These are phyloP conservation scores for Globisporangium nagaii DNA, from an alignment of 352 stramenopile genomes.

Conservation along the genomic window DNA sequence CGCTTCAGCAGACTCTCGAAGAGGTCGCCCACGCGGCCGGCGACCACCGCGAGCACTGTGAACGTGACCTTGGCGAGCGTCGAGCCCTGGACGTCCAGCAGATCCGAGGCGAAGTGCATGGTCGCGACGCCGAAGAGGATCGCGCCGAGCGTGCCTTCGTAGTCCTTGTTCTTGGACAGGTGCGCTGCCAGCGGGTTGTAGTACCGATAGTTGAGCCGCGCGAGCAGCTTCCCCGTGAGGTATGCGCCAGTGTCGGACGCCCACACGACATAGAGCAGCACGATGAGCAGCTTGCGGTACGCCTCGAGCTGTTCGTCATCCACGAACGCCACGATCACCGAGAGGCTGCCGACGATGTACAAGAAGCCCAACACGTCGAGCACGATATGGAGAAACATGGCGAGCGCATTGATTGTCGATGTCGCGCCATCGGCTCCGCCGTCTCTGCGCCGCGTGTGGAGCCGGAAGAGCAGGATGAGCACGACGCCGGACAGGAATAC, in stretches of 20 bases:
- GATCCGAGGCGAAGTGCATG: slow-evolving; percentile 70
- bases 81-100: slow-evolving; percentile 76
- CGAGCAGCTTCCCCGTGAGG: slow-evolving; percentile 87
- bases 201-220: slow-evolving; percentile 77
- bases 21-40: slow-evolving; percentile 92
- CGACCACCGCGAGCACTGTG: slow-evolving; percentile 86
- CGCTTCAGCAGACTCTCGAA: slow-evolving; percentile 95
- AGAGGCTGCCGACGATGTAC: slow-evolving; percentile 65
- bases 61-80: slow-evolving; percentile 79
- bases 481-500: slow-evolving; percentile 48
- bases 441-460: slow-evolving; percentile 14
- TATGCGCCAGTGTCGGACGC: slow-evolving; percentile 92
- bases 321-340: slow-evolving; percentile 57
- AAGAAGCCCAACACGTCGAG: slow-evolving; percentile 63
- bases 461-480: slow-evolving; percentile 50
- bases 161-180: slow-evolving; percentile 94
- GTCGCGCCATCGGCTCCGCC: slow-evolving; percentile 12
- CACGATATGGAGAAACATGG: slow-evolving; percentile 35
- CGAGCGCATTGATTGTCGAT: not conserved
- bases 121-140: slow-evolving; percentile 77
- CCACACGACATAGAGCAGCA: slow-evolving; percentile 71
- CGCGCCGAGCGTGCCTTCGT: slow-evolving; percentile 92
- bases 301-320: slow-evolving; percentile 48
- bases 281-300: slow-evolving; percentile 61
- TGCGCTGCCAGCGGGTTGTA: slow-evolving; percentile 85